These are phyloP conservation scores for Areca catechu DNA, from an alignment of 176 grass and related monocot genomes.

Conservation along the genomic window DNA sequence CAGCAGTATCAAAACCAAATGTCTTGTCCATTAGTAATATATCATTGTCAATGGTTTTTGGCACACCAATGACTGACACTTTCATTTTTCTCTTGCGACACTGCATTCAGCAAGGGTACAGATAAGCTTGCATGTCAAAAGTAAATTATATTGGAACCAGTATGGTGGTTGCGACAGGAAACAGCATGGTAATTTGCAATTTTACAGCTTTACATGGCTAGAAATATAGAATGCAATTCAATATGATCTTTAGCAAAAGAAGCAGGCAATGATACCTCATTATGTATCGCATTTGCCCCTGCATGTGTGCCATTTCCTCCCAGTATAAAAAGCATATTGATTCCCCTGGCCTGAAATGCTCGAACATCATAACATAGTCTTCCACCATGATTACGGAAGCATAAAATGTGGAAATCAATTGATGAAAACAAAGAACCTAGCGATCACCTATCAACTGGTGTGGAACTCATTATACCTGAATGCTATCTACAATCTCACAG, in stretches of 20 bases:
- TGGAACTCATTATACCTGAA: constrained; percentile 46
- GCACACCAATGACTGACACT: constrained; percentile 71
- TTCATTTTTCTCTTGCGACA: constrained; percentile 85
- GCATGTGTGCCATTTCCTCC: constrained; percentile 98
- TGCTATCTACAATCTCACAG: constrained; percentile 82
- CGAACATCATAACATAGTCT: no score
- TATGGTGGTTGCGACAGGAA: no score
- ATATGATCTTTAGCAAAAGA: neutral
- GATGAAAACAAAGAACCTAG: no score
- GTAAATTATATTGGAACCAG: no score
- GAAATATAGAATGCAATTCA: no score
- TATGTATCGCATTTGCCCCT: constrained; percentile 88
- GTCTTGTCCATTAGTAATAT: constrained; percentile 97
- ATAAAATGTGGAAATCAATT: no score
- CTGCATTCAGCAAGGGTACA: constrained; percentile 21
- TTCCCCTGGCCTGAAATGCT: constrained; percentile 56
- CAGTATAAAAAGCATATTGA: constrained; percentile 94
- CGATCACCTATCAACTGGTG: neutral
- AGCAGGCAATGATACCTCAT: constrained; percentile 49
- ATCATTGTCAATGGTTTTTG: constrained; percentile 99
- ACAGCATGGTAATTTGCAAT: no score
- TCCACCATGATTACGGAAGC: no score
- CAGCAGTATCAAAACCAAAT: constrained; percentile 97
- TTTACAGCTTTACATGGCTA: no score
- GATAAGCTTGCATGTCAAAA: no score